phyloP scores from a whole-genome alignment of 345 rosid genomes.

The Salix arbutifolia region DNA sequence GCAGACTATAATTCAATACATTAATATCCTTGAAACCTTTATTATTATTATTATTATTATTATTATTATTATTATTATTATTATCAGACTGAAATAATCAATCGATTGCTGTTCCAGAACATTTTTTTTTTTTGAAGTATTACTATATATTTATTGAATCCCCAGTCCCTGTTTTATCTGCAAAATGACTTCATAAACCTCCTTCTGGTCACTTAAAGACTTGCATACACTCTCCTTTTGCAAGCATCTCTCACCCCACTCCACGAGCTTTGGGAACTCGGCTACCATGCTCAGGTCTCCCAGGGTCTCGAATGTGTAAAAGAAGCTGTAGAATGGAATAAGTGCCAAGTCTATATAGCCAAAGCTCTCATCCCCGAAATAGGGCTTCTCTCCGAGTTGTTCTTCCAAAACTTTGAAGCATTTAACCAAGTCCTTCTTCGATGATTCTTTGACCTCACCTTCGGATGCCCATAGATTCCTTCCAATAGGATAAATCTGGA shows the following conservation, averaged over 20 bases:
- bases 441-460: neutral
- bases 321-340: neutral
- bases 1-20: no score
- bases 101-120: neutral
- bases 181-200: neutral
- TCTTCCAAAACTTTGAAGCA: constrained; percentile 7
- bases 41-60: neutral
- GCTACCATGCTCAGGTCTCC: neutral
- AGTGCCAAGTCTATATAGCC: constrained; percentile 16
- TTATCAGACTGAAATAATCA: neutral
- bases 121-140: no score
- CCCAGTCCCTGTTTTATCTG: no score
- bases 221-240: constrained; percentile 3
- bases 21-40: neutral
- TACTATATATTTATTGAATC: no score
- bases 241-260: constrained; percentile 19
- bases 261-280: constrained; percentile 15
- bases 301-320: constrained; percentile 3
- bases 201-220: neutral
- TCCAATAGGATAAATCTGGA: no score
- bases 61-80: neutral
- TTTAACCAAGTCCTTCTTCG: constrained; percentile 1
- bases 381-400: neutral
- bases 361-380: constrained; percentile 7
- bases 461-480: constrained; percentile 1